Evolutionary conservation across 179 eudicot genomes (phyloP).

Genomic region (Beta macrorhiza): DNA sequence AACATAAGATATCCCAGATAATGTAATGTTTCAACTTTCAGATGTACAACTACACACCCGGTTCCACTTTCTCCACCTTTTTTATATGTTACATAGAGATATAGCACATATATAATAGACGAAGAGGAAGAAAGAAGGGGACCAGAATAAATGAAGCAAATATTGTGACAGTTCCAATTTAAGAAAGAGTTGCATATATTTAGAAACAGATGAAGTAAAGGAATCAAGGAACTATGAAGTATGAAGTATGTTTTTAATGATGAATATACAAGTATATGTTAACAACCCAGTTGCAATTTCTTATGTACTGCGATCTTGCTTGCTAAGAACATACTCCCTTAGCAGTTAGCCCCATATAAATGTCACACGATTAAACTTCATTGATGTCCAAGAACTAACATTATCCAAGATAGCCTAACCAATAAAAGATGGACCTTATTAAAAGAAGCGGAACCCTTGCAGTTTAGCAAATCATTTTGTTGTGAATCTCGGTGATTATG

Average conservation of each 20-base stretch:
- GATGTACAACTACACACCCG: background rate
- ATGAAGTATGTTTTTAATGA: background rate
- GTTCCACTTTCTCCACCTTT: background rate
- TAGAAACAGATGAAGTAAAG: no score
- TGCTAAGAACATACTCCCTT: background rate
- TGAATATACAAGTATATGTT: background rate
- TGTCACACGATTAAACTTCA: background rate
- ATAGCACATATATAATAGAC: no score
- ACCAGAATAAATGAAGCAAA: no score
- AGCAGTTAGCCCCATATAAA: background rate
- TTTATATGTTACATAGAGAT: no score
- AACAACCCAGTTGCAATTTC: background rate
- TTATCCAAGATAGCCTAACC: background rate
- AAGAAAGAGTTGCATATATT: no score
- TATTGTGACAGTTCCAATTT: no score
- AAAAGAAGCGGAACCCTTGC: slow-evolving; percentile 25
- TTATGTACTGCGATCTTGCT: background rate
- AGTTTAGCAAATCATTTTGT: slow-evolving; percentile 23
- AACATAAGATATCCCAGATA: background rate
- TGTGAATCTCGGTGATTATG: slow-evolving; percentile 26
- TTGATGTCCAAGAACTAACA: background rate
- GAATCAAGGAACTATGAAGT: background rate
- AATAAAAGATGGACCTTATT: slow-evolving; percentile 33
- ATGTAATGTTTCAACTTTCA: background rate
- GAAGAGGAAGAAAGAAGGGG: no score